Percentiles rank a stretch among this genome's conserved stretches.
These are phyloP conservation scores for Colletotrichum sp. DNA, from an alignment of 2,329 filamentous ascomycete genomes.

Conservation along the genomic window DNA sequence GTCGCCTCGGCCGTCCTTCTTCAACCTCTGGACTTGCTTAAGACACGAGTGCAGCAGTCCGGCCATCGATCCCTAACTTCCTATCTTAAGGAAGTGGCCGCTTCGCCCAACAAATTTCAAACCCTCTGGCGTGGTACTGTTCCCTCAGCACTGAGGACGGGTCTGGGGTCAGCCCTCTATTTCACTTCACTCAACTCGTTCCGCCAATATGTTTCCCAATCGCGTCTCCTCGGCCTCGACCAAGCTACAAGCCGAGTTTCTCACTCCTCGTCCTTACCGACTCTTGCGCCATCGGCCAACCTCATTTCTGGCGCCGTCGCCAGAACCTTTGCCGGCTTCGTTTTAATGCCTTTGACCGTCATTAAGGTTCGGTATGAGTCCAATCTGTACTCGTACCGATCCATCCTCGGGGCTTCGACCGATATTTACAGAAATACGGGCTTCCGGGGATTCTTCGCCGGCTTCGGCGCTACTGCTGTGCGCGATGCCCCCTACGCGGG, in stretches of 20 bases:
- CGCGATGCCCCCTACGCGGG: slow-evolving; percentile 97
- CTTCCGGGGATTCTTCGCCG: slow-evolving; percentile 84
- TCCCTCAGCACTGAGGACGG: slow-evolving; percentile 91
- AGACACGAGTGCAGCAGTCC: slow-evolving; percentile 94
- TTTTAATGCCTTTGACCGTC: slow-evolving; percentile 95
- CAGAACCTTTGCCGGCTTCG: slow-evolving; percentile 83
- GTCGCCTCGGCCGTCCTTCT: slow-evolving; percentile 87
- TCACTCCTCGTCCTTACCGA: slow-evolving; percentile 76
- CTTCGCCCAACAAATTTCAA: slow-evolving; percentile 65
- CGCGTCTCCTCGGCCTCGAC: slow-evolving; percentile 27
- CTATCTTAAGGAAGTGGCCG: slow-evolving; percentile 73
- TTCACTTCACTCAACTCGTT: slow-evolving; percentile 88
- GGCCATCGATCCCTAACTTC: slow-evolving; percentile 70
- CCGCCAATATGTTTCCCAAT: slow-evolving; percentile 63
- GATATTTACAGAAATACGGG: slow-evolving; percentile 81
- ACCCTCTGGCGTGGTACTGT: slow-evolving; percentile 92
- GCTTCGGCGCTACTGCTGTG: slow-evolving; percentile 91
- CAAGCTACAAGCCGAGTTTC: slow-evolving; percentile 17
- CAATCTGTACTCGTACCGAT: slow-evolving; percentile 82
- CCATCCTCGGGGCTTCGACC: slow-evolving; percentile 71
- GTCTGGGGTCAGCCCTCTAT: slow-evolving; percentile 91
- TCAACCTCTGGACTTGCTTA: slow-evolving; percentile 94
- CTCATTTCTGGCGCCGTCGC: slow-evolving; percentile 84
- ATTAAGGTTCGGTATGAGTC: slow-evolving; percentile 97
- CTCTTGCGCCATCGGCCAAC: slow-evolving; percentile 84